Base-by-base conservation (phyloP, 441 rosid genomes). In the Metrosideros polymorpha region DNA sequence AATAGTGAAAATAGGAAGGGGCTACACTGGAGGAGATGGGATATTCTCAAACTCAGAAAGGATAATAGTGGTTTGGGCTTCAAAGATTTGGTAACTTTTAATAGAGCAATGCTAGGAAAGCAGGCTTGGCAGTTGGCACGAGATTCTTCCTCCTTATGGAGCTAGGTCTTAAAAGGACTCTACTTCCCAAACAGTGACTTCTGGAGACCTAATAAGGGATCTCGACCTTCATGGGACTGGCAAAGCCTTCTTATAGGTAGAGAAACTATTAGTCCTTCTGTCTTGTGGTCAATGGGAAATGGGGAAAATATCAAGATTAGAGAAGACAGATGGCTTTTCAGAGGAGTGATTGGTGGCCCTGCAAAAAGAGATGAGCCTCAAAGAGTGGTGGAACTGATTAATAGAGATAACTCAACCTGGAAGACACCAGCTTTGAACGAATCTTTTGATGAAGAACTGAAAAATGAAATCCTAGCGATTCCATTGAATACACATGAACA, bases 181-280 rank as follows among this genome's bases (percentile, higher is more conserved):
- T 4, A 25, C 59, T 55, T 55, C 59, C 0, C 0, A 13, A 55
- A 55, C 15, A 22, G 12, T 25, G 59, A 55, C 29, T 0, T 0
- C 9, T 0, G 59, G 29, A 55, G 59, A 55, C 14, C 14, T 24
- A 14, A 14, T 55, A 55, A 14, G 56, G 59, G 59, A 55, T 0
- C 27, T 55, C 29, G 6, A 55, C 29, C 59, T 24, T 9, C 12
- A 25, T 25, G 59, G 27, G 59, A 14, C 29, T 4, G 59, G 59
- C 6, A 55, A 55, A 55, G 59, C 6, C 59, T 55, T 55, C 25
- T 24, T 55, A 25, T 25, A 55, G 12, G 49, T 12, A 2, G 49
- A 45, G 49, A 45, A 45, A 45, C 49, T 45, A 45, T 9, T 45
- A 45, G 49, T 45, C 12, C 49, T 45, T 45, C 49, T 12, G 56